Evolutionary conservation across 495 filamentous ascomycete species (phyloP), one percentile per base, ranked within the genome.

Genomic region (Sabuloglossum arenarium): DNA sequence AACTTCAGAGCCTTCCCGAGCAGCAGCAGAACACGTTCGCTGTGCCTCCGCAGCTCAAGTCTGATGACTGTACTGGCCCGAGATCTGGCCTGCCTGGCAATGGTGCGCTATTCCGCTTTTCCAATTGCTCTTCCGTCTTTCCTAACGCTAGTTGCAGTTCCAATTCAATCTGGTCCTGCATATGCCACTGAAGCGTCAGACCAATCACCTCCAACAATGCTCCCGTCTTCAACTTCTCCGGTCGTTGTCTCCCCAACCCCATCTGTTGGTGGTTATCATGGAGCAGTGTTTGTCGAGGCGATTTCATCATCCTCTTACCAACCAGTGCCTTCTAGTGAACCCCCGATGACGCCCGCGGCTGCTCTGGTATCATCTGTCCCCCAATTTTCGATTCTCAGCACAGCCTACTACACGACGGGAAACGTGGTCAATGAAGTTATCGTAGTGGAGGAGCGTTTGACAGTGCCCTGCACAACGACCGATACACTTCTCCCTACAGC

Each of bases 161-260:
- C 65, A 3, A 66, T 85, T 50, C 61, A 71, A 58, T 67, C 58
- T 60, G 78, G 79, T 3, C 77, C 77, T 9, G 75, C 49, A 23
- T 72, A 73, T 51, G 79, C 79, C 1, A 56, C 57, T 47, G 24
- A 60, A 55, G 19, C 54, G 47, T 4, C 34, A 53, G 29, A 61
- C 56, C 14, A 54, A 29, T 16, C 55, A 19, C 25, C 42, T 3
- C 27, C 9, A 12, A 10, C 39, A 16, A 27, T 11, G 6, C 25
- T 59, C 12, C 39, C 34, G 19, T 43, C 54, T 27, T 47, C 45
- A 14, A 30, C 45, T 27, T 10, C 25, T 4, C 55, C 54, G 6
- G 9, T 43, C 12, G 23, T 51, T 27, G 51, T 51, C 24, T 56
- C 53, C 21, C 11, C 25, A 14, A 34, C 30, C 12, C 37, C 53